Evolutionary conservation across 2,329 filamentous ascomycete species (phyloP).

Genomic region (Paecilomyces niveus): DNA sequence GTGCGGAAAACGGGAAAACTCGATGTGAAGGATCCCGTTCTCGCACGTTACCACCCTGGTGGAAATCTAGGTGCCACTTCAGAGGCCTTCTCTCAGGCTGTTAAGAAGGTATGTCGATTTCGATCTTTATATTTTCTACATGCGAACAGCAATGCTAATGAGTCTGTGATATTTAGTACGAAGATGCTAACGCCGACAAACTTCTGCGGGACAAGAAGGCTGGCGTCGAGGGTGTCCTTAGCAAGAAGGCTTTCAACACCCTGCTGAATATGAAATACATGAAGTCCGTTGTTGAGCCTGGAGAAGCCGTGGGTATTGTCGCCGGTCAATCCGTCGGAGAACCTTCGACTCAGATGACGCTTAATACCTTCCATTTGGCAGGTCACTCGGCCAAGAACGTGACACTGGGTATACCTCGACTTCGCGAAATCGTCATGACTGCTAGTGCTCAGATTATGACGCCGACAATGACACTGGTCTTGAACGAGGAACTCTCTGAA

Average conservation of each 20-base stretch:
- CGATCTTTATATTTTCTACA: background rate
- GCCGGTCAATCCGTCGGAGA: conserved; percentile 96
- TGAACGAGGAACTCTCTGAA: conserved; percentile 63
- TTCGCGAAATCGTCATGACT: conserved; percentile 98
- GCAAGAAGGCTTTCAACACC: conserved; percentile 69
- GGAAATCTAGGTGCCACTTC: conserved; percentile 80
- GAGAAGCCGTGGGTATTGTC: conserved; percentile 93
- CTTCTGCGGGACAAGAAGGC: conserved; percentile 56
- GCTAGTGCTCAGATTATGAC: conserved; percentile 84
- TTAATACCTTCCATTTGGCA: conserved; percentile 99
- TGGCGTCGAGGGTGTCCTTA: conserved; percentile 32
- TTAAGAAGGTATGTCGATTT: conserved; percentile 48
- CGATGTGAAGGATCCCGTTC: conserved; percentile 66
- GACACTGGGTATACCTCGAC: conserved; percentile 92
- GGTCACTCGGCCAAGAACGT: conserved; percentile 98
- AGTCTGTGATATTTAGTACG: conserved; percentile 47
- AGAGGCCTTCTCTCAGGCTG: conserved; percentile 69
- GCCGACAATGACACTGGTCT: conserved; percentile 64
- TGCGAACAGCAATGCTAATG: conserved; percentile 10
- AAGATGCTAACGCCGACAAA: conserved; percentile 64
- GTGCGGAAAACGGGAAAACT: conserved; percentile 65
- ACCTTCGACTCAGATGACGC: conserved; percentile 96
- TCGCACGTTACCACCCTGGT: conserved; percentile 65
- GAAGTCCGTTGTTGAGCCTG: conserved; percentile 83
- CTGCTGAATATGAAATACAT: conserved; percentile 90